Evolutionary conservation across 1,139 yeast species (phyloP).

Genomic region (Candida sp.): DNA sequence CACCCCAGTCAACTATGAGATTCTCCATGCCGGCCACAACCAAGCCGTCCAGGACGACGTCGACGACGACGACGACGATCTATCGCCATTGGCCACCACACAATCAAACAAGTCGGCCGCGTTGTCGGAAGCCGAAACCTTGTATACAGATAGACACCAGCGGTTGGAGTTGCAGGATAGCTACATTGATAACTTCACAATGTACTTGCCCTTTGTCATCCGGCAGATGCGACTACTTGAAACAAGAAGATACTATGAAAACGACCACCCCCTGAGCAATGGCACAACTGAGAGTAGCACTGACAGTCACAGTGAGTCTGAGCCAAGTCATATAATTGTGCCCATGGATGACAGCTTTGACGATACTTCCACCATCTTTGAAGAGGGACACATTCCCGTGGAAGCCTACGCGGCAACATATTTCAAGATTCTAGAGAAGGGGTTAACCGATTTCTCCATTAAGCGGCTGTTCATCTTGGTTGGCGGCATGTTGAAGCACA

Average conservation of each 20-base stretch:
- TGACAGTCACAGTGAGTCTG: constrained; percentile 3
- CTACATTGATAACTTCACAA: constrained; percentile 40
- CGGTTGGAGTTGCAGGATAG: constrained; percentile 39
- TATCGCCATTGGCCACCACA: constrained; percentile 7
- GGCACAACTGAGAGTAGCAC: background rate
- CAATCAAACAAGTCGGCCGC: constrained; percentile 12
- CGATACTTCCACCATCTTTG: constrained; percentile 26
- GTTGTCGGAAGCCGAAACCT: constrained; percentile 30
- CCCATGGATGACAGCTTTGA: constrained; percentile 18
- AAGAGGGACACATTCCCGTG: constrained; percentile 16
- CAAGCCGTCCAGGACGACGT: no score
- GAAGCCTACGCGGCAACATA: constrained; percentile 6
- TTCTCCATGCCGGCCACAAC: constrained; percentile 7
- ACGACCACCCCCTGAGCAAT: background rate
- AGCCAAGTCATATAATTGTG: constrained; percentile 1
- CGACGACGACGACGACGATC: background rate
- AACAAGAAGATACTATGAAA: constrained; percentile 2
- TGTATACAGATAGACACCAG: constrained; percentile 20
- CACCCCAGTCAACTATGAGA: constrained; percentile 5
- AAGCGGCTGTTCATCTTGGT: constrained; percentile 36
- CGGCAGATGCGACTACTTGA: constrained; percentile 27
- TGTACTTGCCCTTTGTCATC: constrained; percentile 41
- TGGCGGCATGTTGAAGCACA: constrained; percentile 36
- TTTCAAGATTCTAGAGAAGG: constrained; percentile 18
- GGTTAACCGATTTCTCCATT: constrained; percentile 23